These are phyloP conservation scores for Hyaloscypha variabilis DNA, from an alignment of 495 filamentous ascomycete genomes.

Conservation along the genomic window DNA sequence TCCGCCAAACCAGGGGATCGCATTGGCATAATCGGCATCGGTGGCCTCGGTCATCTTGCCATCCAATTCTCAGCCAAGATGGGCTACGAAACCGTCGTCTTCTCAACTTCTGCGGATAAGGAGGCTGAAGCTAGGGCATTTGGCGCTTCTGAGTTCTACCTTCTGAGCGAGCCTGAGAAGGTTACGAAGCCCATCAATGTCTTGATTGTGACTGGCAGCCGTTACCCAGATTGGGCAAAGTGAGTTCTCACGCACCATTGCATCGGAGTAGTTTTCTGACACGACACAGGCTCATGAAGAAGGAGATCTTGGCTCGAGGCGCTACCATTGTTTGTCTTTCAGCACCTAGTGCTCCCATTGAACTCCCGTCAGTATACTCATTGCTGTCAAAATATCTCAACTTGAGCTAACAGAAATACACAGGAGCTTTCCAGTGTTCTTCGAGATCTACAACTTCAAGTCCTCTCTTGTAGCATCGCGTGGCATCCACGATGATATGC, in stretches of 20 bases:
- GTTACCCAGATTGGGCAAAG: slow-evolving; percentile 42
- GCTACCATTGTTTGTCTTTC: slow-evolving; percentile 35
- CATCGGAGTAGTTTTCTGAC: neutral
- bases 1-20: slow-evolving; percentile 33
- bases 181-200: slow-evolving; percentile 31
- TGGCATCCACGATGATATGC: slow-evolving; percentile 23
- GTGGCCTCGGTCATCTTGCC: slow-evolving; percentile 62
- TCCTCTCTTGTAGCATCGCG: slow-evolving; percentile 35
- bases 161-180: slow-evolving; percentile 25
- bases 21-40: slow-evolving; percentile 62
- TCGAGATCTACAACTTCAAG: slow-evolving; percentile 37
- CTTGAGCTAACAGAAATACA: neutral
- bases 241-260: slow-evolving; percentile 15
- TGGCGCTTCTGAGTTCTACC: slow-evolving; percentile 49
- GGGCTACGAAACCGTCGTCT: slow-evolving; percentile 62
- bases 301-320: slow-evolving; percentile 32
- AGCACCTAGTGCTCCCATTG: slow-evolving; percentile 29
- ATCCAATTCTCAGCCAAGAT: slow-evolving; percentile 63
- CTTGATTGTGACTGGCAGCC: slow-evolving; percentile 37
- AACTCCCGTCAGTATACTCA: slow-evolving; percentile 33
- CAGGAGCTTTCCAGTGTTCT: slow-evolving; percentile 32
- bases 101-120: slow-evolving; percentile 56
- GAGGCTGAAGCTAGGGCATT: slow-evolving; percentile 55
- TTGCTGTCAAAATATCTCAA: neutral
- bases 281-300: slow-evolving; percentile 26